These are phyloP conservation scores for Colletotrichum sp. DNA, from an alignment of 2,329 filamentous ascomycete genomes.

Conservation along the genomic window DNA sequence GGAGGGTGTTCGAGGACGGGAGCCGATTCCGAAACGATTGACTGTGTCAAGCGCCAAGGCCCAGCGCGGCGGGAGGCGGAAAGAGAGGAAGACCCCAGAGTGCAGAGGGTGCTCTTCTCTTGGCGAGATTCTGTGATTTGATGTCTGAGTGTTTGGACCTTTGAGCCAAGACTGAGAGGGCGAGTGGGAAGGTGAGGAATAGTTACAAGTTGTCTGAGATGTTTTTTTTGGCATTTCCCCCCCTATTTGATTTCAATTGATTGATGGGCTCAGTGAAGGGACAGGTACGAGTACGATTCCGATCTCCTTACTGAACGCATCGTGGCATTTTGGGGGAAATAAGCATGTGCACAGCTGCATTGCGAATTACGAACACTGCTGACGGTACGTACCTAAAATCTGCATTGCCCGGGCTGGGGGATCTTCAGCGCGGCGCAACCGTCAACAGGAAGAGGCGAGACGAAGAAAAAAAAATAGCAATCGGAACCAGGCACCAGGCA, in stretches of 20 bases:
- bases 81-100: background rate
- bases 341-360: background rate
- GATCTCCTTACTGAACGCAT: background rate
- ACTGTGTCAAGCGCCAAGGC: constrained; percentile 19
- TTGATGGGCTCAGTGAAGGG: background rate
- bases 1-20: background rate
- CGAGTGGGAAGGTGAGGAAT: background rate
- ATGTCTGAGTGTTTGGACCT: background rate
- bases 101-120: background rate
- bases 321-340: background rate
- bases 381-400: background rate
- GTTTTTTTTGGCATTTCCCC: too few species aligned
- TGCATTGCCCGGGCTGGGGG: background rate
- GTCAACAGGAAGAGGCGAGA: background rate
- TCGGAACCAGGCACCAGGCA: background rate
- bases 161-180: background rate
- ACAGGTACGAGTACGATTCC: background rate
- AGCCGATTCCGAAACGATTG: constrained; percentile 11
- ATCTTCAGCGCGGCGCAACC: background rate
- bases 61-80: background rate
- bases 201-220: background rate
- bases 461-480: background rate
- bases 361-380: background rate
- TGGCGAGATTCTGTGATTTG: background rate
- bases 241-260: background rate